These are phyloP conservation scores for Synura sp. DNA, from an alignment of 352 stramenopile species.

Conservation along the genomic window DNA sequence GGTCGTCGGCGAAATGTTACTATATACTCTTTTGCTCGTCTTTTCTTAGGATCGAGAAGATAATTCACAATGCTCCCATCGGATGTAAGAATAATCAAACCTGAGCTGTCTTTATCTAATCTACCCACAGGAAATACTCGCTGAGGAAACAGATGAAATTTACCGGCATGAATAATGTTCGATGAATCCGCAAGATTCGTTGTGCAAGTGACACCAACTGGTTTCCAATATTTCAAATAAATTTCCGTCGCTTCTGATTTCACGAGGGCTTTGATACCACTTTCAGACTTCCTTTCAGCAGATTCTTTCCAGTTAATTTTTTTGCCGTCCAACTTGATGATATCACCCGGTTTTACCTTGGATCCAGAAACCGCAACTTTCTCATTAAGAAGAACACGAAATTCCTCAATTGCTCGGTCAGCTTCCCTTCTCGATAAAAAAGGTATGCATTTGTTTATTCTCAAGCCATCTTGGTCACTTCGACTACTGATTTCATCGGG, in stretches of 20 bases:
- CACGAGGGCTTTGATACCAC: not conserved
- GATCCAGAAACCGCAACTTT: not conserved
- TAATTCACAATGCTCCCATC: slow-evolving; percentile 60
- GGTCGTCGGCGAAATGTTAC: slow-evolving; percentile 54
- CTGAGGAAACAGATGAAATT: slow-evolving; percentile 42
- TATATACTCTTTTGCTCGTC: slow-evolving; percentile 57
- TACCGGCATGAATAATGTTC: slow-evolving; percentile 40
- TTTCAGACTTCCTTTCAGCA: not conserved
- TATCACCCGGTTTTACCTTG: slow-evolving; percentile 22
- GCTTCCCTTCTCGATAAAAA: slow-evolving; percentile 41
- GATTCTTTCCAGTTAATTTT: slow-evolving; percentile 32
- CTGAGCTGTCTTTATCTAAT: slow-evolving; percentile 62
- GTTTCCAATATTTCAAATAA: slow-evolving; percentile 70
- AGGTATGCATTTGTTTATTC: slow-evolving; percentile 44
- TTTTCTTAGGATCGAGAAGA: slow-evolving; percentile 45
- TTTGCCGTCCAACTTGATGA: slow-evolving; percentile 43
- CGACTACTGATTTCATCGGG: too few relatives aligned
- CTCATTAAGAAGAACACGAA: slow-evolving; percentile 39
- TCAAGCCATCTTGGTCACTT: not conserved
- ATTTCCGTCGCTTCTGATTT: too few relatives aligned
- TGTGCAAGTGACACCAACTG: slow-evolving; percentile 59
- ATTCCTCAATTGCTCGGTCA: slow-evolving; percentile 30
- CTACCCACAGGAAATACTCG: slow-evolving; percentile 63
- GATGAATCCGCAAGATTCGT: slow-evolving; percentile 52
- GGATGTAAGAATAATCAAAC: slow-evolving; percentile 61